Evolutionary conservation across 2,329 filamentous ascomycete species (phyloP).

Genomic region (Colletotrichum chrysophilum): DNA sequence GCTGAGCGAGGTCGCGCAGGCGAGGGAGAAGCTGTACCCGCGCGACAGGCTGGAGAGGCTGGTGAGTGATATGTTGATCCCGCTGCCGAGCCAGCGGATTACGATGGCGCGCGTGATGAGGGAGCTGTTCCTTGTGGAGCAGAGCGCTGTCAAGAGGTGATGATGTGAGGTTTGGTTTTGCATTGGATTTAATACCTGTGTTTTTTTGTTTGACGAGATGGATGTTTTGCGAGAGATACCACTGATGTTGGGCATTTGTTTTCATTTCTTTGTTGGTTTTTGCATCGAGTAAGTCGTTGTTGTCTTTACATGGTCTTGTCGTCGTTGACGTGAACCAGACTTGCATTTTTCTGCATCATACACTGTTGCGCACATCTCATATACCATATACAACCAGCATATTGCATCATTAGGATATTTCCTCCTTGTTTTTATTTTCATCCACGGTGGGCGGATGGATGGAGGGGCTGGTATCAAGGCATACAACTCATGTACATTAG

Average conservation of each 20-base stretch:
- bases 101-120: slow-evolving; percentile 57
- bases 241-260: slow-evolving; percentile 7
- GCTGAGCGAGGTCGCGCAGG: slow-evolving; percentile 58
- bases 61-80: slow-evolving; percentile 58
- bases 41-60: slow-evolving; percentile 56
- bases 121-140: slow-evolving; percentile 39
- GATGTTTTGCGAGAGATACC: slow-evolving; percentile 22
- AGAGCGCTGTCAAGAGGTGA: slow-evolving; percentile 6
- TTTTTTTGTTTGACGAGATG: not conserved
- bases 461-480: slow-evolving; percentile 17
- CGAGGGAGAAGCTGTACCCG: slow-evolving; percentile 48
- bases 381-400: not conserved
- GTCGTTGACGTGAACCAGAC: not conserved
- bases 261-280: not conserved
- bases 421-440: not conserved
- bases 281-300: not conserved
- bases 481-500: slow-evolving; percentile 19
- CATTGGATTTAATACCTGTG: not conserved
- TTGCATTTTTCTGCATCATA: not conserved
- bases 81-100: slow-evolving; percentile 56
- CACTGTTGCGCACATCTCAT: not conserved
- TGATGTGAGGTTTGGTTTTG: not conserved
- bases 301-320: not conserved
- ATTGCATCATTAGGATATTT: not conserved
- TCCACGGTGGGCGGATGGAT: not conserved